Conservation (phyloP, 106 monocot species). For the Apostasia shenzhenica region DNA sequence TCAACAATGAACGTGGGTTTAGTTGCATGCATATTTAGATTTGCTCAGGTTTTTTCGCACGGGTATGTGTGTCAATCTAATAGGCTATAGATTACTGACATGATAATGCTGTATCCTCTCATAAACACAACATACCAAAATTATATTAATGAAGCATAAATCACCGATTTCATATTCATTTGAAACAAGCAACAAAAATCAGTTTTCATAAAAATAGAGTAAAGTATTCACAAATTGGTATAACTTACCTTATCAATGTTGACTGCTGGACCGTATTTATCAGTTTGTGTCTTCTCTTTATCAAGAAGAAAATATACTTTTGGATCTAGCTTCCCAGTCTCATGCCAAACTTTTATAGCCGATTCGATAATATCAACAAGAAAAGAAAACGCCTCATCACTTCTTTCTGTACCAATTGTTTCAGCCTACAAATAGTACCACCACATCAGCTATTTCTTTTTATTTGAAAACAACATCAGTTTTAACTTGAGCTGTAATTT, state of each 20-base stretch:
- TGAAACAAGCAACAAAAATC: no score
- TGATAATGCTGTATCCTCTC: no score
- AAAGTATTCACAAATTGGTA: no score
- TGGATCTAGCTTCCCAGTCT: constrained; percentile 58
- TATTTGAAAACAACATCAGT: neutral
- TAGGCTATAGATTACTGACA: no score
- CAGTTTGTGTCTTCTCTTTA: constrained; percentile 56
- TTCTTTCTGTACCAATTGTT: constrained; percentile 34
- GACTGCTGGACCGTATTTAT: constrained; percentile 74
- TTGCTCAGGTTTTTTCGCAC: no score
- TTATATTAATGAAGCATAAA: no score
- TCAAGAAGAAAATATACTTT: constrained; percentile 78
- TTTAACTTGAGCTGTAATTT: neutral
- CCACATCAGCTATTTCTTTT: constrained; percentile 1
- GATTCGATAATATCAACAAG: constrained; percentile 57
- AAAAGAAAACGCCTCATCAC: constrained; percentile 59
- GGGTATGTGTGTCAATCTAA: no score
- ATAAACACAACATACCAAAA: no score
- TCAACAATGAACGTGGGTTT: no score
- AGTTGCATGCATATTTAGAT: no score
- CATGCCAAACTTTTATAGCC: constrained; percentile 84
- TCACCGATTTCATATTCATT: no score
- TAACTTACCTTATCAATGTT: constrained; percentile 81
- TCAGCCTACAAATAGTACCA: constrained; percentile 34
- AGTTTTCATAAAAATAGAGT: no score